phyloP scores from a whole-genome alignment of 768 basidiomycete species.

The Tulasnella sp. region DNA sequence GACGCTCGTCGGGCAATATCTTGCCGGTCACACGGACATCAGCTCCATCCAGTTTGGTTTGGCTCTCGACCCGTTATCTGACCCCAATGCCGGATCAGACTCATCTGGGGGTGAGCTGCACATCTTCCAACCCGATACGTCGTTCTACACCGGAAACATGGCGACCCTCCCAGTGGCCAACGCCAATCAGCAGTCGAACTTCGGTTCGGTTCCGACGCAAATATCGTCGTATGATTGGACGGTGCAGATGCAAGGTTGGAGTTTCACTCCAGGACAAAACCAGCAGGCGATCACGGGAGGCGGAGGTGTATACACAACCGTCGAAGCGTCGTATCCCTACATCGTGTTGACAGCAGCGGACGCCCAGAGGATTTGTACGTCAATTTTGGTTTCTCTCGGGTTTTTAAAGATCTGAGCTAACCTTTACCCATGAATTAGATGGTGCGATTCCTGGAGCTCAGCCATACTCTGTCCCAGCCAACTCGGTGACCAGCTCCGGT shows the following conservation, averaged over 20 bases:
- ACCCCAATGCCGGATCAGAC: constrained; percentile 14
- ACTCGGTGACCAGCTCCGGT: background rate
- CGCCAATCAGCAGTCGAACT: background rate
- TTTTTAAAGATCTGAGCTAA: background rate
- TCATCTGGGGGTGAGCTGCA: constrained; percentile 12
- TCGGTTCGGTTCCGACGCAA: background rate
- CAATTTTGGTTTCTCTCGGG: background rate
- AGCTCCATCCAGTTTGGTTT: constrained; percentile 1
- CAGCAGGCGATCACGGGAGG: constrained; percentile 10
- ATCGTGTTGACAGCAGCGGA: constrained; percentile 19
- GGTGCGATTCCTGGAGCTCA: background rate
- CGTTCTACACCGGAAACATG: constrained; percentile 7
- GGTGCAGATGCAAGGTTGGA: constrained; percentile 22
- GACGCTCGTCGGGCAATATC: constrained; percentile 9
- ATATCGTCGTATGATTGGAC: constrained; percentile 26
- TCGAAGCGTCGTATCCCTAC: constrained; percentile 27
- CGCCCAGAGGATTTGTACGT: constrained; percentile 22
- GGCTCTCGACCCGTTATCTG: constrained; percentile 15
- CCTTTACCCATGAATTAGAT: background rate
- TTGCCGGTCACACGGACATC: constrained; percentile 1
- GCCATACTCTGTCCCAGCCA: background rate
- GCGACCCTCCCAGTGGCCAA: background rate
- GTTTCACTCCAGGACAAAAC: background rate
- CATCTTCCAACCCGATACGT: constrained; percentile 21
- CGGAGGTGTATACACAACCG: constrained; percentile 12